Evolutionary conservation across 441 rosid species (phyloP).

Genomic region (Erodium texanum): DNA sequence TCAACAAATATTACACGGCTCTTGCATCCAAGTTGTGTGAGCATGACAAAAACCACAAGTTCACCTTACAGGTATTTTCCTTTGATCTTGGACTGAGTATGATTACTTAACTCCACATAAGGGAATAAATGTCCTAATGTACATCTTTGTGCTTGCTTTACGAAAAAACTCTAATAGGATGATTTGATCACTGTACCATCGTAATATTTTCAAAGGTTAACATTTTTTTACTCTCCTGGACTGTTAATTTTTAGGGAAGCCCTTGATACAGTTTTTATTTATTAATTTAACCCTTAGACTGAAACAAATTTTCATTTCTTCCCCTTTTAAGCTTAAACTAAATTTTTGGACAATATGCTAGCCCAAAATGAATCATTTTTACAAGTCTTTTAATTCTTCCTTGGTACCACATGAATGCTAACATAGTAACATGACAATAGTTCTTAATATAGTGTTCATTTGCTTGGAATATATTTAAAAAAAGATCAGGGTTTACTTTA

Average conservation of each 20-base stretch:
- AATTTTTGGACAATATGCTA: neutral
- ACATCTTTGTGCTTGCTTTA: neutral
- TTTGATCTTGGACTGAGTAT: neutral
- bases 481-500: too few relatives aligned
- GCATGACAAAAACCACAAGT: constrained; percentile 78
- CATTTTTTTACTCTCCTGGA: neutral
- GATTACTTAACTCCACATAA: neutral
- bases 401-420: neutral
- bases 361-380: neutral
- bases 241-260: neutral
- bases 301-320: too few relatives aligned
- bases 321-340: neutral
- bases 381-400: neutral
- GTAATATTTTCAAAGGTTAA: neutral
- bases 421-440: neutral
- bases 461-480: too few relatives aligned
- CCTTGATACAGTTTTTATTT: neutral
- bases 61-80: constrained; percentile 63
- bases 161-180: neutral
- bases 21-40: constrained; percentile 75
- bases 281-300: neutral
- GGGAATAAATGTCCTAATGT: neutral
- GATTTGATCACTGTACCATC: neutral
- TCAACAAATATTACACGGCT: constrained; percentile 71
- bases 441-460: too few relatives aligned